phyloP scores from a whole-genome alignment of 2,329 filamentous ascomycete genomes.

The Clonostachys solani region DNA sequence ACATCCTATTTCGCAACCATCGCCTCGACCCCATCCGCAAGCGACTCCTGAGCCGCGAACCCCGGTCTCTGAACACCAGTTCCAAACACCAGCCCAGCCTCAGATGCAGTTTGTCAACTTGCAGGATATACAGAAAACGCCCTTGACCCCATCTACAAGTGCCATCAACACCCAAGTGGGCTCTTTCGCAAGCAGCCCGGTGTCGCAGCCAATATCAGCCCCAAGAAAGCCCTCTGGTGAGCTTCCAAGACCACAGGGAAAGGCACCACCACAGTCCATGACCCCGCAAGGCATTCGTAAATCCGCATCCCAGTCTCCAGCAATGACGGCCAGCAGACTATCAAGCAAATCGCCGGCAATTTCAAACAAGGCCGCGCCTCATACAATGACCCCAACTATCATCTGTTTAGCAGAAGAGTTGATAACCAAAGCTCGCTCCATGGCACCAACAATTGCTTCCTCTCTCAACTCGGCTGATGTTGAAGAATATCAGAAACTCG shows the following conservation, averaged over 20 bases:
- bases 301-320: constrained; percentile 34
- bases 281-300: constrained; percentile 25
- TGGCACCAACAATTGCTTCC: constrained; percentile 41
- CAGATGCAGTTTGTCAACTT: constrained; percentile 28
- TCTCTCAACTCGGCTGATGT: constrained; percentile 35
- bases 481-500: constrained; percentile 66
- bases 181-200: neutral
- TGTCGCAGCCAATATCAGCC: constrained; percentile 11
- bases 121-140: constrained; percentile 28
- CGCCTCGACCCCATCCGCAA: constrained; percentile 3
- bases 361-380: constrained; percentile 31
- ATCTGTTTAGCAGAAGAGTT: constrained; percentile 75
- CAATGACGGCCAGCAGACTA: constrained; percentile 31
- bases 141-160: constrained; percentile 16
- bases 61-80: neutral
- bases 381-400: constrained; percentile 55
- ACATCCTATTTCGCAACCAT: neutral
- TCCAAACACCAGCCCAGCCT: constrained; percentile 1
- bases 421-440: constrained; percentile 59
- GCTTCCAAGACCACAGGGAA: neutral
- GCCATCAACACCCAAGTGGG: neutral
- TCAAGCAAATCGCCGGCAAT: constrained; percentile 35
- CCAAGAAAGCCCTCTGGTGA: neutral
- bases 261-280: neutral
- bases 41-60: constrained; percentile 2